phyloP scores from a whole-genome alignment of 805 yeast species.

The Yamadazyma kitorensis region DNA sequence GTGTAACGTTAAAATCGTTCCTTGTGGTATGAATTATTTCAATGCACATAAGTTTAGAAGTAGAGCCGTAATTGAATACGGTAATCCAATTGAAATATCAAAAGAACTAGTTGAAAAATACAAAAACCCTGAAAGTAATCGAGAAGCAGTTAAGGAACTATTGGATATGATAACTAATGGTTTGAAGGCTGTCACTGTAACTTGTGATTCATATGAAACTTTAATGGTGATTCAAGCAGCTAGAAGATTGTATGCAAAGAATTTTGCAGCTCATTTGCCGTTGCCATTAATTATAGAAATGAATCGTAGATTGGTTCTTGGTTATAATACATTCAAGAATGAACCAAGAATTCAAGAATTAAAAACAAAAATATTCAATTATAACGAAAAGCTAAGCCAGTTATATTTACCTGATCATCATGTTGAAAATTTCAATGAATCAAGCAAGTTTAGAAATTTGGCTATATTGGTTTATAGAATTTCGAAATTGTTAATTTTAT shows the following conservation, averaged over 20 bases:
- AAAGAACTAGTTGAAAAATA: constrained; percentile 61
- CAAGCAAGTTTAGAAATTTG: constrained; percentile 44
- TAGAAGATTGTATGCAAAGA: constrained; percentile 80
- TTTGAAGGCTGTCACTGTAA: constrained; percentile 79
- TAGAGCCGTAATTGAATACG: constrained; percentile 93
- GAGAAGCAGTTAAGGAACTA: constrained; percentile 71
- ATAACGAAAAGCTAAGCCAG: constrained; percentile 58
- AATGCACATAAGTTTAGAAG: constrained; percentile 94
- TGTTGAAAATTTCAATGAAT: constrained; percentile 55
- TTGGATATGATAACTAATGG: constrained; percentile 71
- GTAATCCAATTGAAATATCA: constrained; percentile 72
- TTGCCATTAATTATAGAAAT: constrained; percentile 83
- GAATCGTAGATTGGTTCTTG: constrained; percentile 82
- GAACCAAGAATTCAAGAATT: constrained; percentile 64
- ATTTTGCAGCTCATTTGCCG: constrained; percentile 68
- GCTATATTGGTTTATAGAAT: constrained; percentile 57
- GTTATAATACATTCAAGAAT: constrained; percentile 71
- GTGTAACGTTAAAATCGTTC: constrained; percentile 81
- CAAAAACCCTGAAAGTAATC: constrained; percentile 58
- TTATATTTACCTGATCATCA: constrained; percentile 55
- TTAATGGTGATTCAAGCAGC: constrained; percentile 89
- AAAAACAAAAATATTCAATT: constrained; percentile 60
- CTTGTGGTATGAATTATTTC: constrained; percentile 97
- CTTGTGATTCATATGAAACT: constrained; percentile 86
- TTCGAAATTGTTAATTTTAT: constrained; percentile 52